Conservation (phyloP, 305 asterid genomes). For the Fraxinus baroniana region DNA sequence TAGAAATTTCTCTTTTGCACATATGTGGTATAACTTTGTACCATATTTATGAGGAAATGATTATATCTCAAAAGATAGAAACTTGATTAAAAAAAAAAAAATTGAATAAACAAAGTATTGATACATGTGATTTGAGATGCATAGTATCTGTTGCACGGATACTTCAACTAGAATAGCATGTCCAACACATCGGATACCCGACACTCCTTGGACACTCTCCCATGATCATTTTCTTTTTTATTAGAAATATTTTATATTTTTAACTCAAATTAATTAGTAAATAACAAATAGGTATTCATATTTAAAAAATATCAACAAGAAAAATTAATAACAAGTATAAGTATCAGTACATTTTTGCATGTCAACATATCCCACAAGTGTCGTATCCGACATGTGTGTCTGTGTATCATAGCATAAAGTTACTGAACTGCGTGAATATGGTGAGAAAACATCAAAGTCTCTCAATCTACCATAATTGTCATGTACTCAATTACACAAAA, state of each 20-base stretch:
- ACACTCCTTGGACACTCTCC: not conserved
- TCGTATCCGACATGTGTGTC: not conserved
- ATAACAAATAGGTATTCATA: not conserved
- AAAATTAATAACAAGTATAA: too few relatives aligned
- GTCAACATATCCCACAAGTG: not conserved
- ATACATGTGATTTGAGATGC: conserved; percentile 6
- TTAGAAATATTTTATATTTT: not conserved
- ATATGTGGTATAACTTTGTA: not conserved
- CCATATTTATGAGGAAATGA: not conserved
- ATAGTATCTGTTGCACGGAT: too few relatives aligned
- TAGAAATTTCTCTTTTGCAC: not conserved
- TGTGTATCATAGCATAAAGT: not conserved
- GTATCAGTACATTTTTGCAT: not conserved
- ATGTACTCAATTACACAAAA: not conserved
- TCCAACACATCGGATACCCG: not conserved
- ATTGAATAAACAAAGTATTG: not conserved
- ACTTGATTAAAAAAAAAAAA: not conserved
- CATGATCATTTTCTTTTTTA: not conserved
- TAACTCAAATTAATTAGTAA: not conserved
- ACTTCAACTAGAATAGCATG: not conserved
- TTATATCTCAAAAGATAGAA: conserved; percentile 12
- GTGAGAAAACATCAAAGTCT: conserved; percentile 7
- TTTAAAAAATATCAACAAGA: not conserved
- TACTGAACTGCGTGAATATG: not conserved
- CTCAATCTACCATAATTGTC: not conserved